phyloP scores from a whole-genome alignment of 1,284 basidiomycete genomes.

The Tremellales sp. region DNA sequence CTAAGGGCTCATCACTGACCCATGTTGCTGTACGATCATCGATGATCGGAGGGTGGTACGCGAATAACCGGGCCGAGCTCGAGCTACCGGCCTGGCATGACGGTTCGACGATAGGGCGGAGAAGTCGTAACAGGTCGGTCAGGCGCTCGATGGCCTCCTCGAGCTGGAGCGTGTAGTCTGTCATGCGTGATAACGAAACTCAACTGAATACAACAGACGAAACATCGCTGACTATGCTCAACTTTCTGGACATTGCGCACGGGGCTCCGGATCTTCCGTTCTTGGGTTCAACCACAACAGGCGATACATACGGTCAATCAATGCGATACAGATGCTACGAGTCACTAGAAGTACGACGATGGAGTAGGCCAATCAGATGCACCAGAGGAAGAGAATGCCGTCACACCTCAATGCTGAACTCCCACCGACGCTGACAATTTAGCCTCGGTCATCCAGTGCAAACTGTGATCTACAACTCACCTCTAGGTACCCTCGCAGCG shows the following conservation, averaged over 20 bases:
- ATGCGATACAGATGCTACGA: no score
- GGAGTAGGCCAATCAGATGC: not conserved
- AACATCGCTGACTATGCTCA: no score
- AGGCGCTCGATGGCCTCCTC: constrained; percentile 4
- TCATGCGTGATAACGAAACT: no score
- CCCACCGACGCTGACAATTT: constrained; percentile 50
- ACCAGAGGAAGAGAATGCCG: no score
- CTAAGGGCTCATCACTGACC: constrained; percentile 25
- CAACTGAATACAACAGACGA: no score
- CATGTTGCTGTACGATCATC: constrained; percentile 12
- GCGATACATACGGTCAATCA: no score
- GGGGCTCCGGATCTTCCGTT: no score
- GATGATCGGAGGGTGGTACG: constrained; percentile 15
- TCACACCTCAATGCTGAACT: constrained; percentile 15
- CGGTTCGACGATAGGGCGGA: constrained; percentile 6
- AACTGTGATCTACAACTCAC: constrained; percentile 51
- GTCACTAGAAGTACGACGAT: no score
- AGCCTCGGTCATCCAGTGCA: not conserved
- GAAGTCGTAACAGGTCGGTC: constrained; percentile 2
- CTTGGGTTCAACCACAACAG: no score
- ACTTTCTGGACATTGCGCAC: no score
- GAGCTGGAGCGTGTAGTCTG: constrained; percentile 12
- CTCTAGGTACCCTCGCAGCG: constrained; percentile 83
- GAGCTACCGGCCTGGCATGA: not conserved
- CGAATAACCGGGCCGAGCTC: not conserved